A percentile compares a stretch with the other conserved stretches of the same genome.
Conservation (phyloP, 2,329 filamentous ascomycete genomes). For the Hirsutella thompsonii region DNA sequence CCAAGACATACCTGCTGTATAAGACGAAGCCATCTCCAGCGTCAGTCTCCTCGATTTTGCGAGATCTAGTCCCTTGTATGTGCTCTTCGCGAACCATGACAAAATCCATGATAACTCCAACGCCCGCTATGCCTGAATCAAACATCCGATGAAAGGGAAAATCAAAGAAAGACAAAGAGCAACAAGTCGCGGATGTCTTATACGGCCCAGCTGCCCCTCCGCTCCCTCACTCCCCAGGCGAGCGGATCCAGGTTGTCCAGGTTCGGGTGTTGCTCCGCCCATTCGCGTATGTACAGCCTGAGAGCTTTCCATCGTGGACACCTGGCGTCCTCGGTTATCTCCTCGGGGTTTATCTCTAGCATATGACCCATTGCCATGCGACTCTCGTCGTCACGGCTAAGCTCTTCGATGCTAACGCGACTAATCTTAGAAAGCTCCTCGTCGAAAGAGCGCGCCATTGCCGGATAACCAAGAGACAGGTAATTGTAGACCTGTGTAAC, state of each 20-base stretch:
- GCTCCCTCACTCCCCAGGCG: constrained; percentile 55
- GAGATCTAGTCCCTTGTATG: too few species aligned
- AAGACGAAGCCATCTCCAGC: too few species aligned
- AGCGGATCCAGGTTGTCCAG: constrained; percentile 47
- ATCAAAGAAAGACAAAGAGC: not conserved
- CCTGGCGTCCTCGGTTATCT: constrained; percentile 35
- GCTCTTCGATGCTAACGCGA: constrained; percentile 51
- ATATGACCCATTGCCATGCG: constrained; percentile 61
- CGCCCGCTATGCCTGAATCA: not conserved
- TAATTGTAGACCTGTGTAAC: constrained; percentile 97
- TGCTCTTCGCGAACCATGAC: too few species aligned
- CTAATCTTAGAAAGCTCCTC: constrained; percentile 75
- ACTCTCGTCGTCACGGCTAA: constrained; percentile 57
- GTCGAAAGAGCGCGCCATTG: constrained; percentile 72
- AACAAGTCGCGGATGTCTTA: constrained; percentile 15
- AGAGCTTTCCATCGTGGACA: constrained; percentile 71
- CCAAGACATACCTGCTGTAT: too few species aligned
- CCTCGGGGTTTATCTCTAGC: constrained; percentile 34
- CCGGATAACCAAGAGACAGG: constrained; percentile 81
- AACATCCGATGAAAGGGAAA: not conserved
- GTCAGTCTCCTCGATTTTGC: too few species aligned
- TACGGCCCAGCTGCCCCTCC: constrained; percentile 62
- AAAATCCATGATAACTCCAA: not conserved
- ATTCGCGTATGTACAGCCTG: constrained; percentile 72
- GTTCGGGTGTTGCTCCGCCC: constrained; percentile 76